Base-by-base conservation (phyloP, 441 rosid genomes). In the Populus trichocarpa region DNA sequence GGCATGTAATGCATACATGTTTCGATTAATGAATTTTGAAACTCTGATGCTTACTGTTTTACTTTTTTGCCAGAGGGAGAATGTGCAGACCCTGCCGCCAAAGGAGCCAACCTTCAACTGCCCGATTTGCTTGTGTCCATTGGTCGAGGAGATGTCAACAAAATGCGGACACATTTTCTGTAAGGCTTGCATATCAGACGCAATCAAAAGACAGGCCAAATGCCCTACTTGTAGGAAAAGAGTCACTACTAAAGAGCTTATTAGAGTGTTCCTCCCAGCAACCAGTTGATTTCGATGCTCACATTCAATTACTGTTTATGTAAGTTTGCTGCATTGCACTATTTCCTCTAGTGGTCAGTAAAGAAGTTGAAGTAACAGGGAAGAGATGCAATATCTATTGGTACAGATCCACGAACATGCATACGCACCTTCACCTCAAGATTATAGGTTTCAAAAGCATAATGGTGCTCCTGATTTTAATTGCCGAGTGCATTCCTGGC, bases 151-250 rank as follows among this genome's bases (percentile, higher is more conserved):
- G 85, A 85, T 83, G 79, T 84, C 99, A 38, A 96, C 99, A 30
- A 94, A 88, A 83, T 96, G 99, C 77, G 99, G 99, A 73, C 99
- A 96, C 73, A 96, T 96, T 61, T 96, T 94, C 87, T 96, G 99
- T 80, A 90, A 87, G 84, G 38, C 16, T n/a, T 96, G 99, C 87
- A 90, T 96, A 30, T 88, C 59, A 86, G 76, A 80, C 70, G 98
- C 95, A 10, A 82, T 93, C 66, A 74, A 85, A 76, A 32, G 53
- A 4, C 93, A 92, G 85, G 83, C 81, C 66, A 93, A 89, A 82
- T 96, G 99, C 80, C 99, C 98, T 9, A 88, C 98, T 0, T 96
- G 99, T 84, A 84, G 99, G 86, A 92, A 94, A 84, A 86, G 73
- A 42, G 87, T 93, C 10, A 79, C 83, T 14, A 71, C 35, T 38